Percentiles rank a stretch among this genome's conserved stretches.
Conservation (phyloP, 371 early-diverging fungal species). For the Zychaea mexicana region DNA sequence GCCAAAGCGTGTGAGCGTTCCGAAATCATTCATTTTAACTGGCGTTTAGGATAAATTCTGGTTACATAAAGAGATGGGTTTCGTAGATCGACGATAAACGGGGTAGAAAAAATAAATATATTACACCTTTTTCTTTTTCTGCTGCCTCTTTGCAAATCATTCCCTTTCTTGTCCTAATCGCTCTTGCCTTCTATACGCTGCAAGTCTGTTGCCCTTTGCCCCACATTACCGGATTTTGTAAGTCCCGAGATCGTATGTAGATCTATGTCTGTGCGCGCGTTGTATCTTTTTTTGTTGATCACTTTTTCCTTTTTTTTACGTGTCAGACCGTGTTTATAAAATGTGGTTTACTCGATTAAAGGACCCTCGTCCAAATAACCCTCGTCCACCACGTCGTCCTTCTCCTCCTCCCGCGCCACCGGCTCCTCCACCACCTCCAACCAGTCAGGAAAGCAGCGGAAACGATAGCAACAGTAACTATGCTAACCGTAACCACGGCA, state of each 20-base stretch:
- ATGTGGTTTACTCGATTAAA: background rate
- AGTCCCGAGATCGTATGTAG: constrained; percentile 2
- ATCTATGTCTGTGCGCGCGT: background rate
- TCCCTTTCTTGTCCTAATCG: constrained; percentile 9
- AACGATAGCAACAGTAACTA: background rate
- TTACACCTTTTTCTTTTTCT: constrained; percentile 7
- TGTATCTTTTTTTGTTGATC: background rate
- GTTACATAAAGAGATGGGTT: background rate
- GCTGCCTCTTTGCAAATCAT: constrained; percentile 9
- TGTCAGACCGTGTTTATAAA: background rate
- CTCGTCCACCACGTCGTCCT: constrained; percentile 10
- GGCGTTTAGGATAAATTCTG: background rate
- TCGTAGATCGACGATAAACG: background rate
- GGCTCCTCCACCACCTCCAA: constrained; percentile 2
- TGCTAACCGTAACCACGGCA: no score
- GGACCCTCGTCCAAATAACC: constrained; percentile 16
- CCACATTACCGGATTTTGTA: constrained; percentile 4
- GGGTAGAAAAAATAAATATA: constrained; percentile 3
- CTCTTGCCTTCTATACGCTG: background rate
- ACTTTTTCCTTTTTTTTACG: background rate
- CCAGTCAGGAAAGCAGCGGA: background rate
- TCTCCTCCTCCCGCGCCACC: background rate
- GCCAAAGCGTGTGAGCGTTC: no score
- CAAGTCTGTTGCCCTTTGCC: background rate
- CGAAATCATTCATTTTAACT: background rate